phyloP scores from a whole-genome alignment of 2,329 filamentous ascomycete genomes.

The Colletotrichum sojae region DNA sequence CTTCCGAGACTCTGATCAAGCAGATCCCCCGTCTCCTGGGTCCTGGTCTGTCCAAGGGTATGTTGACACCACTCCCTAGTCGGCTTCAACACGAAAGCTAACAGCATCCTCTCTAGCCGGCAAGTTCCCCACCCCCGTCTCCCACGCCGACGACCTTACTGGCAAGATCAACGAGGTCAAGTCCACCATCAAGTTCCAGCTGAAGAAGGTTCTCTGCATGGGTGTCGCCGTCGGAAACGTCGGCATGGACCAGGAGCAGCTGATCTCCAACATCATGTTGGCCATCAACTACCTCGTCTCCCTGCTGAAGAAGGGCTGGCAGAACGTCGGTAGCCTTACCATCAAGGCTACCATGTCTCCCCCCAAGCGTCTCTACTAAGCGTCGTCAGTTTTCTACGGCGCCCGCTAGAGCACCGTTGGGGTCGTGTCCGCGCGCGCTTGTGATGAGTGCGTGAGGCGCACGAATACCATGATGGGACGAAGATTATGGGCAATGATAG shows the following conservation, averaged over 20 bases:
- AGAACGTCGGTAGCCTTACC: constrained; percentile 99
- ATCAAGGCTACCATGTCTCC: constrained; percentile 99
- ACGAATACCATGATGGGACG: constrained; percentile 5
- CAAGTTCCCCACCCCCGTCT: constrained; percentile 99
- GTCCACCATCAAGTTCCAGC: constrained; percentile 99
- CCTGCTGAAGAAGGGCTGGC: constrained; percentile 99
- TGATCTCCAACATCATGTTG: constrained; percentile 99
- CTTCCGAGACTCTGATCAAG: constrained; percentile 98
- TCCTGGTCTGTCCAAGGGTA: constrained; percentile 97
- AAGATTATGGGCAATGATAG: constrained; percentile 31
- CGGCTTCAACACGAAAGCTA: constrained; percentile 42
- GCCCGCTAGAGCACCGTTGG: constrained; percentile 27
- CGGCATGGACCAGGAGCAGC: constrained; percentile 95
- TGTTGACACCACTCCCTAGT: constrained; percentile 51
- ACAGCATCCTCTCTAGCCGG: constrained; percentile 73
- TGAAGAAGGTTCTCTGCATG: constrained; percentile 99
- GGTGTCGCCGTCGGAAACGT: constrained; percentile 99
- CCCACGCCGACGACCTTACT: constrained; percentile 93
- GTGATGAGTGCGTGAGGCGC: constrained; percentile 18
- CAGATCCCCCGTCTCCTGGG: constrained; percentile 99
- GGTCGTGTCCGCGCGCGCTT: constrained; percentile 8
- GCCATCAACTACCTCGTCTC: constrained; percentile 99
- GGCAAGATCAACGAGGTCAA: constrained; percentile 99
- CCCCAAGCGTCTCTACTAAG: constrained; percentile 96
- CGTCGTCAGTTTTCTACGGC: constrained; percentile 30